Base-by-base conservation (phyloP, 169 alveolate species). In the Eimeria necatrix region DNA sequence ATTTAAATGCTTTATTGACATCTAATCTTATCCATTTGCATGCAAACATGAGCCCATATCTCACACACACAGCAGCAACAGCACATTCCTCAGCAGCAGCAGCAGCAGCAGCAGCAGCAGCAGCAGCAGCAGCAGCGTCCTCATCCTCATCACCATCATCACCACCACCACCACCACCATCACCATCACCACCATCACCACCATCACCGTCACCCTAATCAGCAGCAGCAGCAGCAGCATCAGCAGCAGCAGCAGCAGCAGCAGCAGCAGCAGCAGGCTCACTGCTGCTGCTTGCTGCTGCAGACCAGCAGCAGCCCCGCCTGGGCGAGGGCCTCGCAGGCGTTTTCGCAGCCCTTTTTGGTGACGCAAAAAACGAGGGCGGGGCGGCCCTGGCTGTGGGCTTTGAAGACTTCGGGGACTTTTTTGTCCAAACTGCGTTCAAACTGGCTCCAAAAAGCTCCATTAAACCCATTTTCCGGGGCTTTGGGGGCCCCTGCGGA, bases 351-450 rank as follows among this genome's bases (percentile, higher is more conserved):
- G 7, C 97, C 97, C 91, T 96, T 96, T 73, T 95, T 96, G 4
- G 97, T 96, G 71, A 91, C 95, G 64, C 97, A 96, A 76, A 96
- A 96, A 22, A 96, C 95, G 90, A 96, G 87, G 32, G 96, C 61
- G 41, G 97, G 96, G 70, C 95, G 94, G 64, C 96, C 95, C 78
- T 78, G 93, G 12, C 96, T 92, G 78, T 93, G 93, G 22, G 81
- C 86, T 56, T 89, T 92, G 46, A 96, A 93, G 68, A 96, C 61
- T 46, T 87, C 73, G 32, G 78, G 78, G 9, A 68, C 12, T 14
- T 68, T 7, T 3, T 68, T 68, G 32, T 68, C 78, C 32, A 68
- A 3, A n/a, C 78, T 68, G 12, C n/a, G 78, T 68, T 68, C 78
- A 68, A 68, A 68, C 78, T 68, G 78, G 78, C 0, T 16, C n/a